These are phyloP conservation scores for Penicillium carneum DNA, from an alignment of 2,329 filamentous ascomycete genomes.

Conservation along the genomic window DNA sequence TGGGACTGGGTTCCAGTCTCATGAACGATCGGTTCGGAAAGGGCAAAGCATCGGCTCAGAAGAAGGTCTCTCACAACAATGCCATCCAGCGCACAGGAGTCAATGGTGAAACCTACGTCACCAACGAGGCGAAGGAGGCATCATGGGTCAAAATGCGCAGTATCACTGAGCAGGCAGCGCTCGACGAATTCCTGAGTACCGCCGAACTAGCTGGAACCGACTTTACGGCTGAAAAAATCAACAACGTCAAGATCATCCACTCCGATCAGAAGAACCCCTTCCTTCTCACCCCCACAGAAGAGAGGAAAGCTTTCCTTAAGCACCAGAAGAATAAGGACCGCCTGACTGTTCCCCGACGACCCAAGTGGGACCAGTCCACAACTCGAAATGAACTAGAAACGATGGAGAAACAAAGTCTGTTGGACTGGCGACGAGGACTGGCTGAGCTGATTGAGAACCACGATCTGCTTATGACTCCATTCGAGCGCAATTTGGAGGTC, in stretches of 20 bases:
- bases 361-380: conserved; percentile 84
- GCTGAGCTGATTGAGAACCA: conserved; percentile 93
- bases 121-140: conserved; percentile 87
- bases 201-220: conserved; percentile 97
- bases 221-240: conserved; percentile 98
- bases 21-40: conserved; percentile 99
- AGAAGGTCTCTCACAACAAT: conserved; percentile 68
- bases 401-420: conserved; percentile 78
- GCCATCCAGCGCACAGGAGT: conserved; percentile 75
- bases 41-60: conserved; percentile 83
- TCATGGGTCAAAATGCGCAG: conserved; percentile 99
- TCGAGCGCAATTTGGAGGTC: conserved; percentile 95
- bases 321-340: conserved; percentile 80
- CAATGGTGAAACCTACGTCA: conserved; percentile 88
- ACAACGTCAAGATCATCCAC: conserved; percentile 98
- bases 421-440: conserved; percentile 87
- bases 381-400: conserved; percentile 82
- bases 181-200: conserved; percentile 95
- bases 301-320: conserved; percentile 77
- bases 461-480: conserved; percentile 94
- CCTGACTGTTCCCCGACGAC: conserved; percentile 87
- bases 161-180: conserved; percentile 92
- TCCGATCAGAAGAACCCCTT: conserved; percentile 95
- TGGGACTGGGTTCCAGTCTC: conserved; percentile 93
- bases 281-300: conserved; percentile 82